phyloP scores from a whole-genome alignment of 371 early-diverging fungal genomes.

The Funneliformis caledonium region DNA sequence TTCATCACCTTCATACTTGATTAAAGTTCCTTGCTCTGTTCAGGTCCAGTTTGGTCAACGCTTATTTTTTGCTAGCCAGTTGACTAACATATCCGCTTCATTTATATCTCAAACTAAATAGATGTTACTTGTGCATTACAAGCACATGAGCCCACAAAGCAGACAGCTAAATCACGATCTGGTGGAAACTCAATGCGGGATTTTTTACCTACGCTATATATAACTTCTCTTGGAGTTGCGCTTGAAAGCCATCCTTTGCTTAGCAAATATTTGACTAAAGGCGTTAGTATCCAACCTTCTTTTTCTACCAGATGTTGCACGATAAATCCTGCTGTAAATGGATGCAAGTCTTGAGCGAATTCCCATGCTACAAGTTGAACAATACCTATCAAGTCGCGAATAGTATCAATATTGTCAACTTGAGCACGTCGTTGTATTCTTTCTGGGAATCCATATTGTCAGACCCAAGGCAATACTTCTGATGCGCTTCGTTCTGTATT shows the following conservation, averaged over 20 bases:
- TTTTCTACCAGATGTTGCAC: background rate
- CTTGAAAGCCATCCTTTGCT: background rate
- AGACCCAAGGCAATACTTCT: background rate
- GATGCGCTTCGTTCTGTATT: background rate
- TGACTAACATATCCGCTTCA: no score
- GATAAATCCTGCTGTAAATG: background rate
- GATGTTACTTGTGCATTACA: background rate
- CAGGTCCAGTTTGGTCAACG: no score
- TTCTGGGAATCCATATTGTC: background rate
- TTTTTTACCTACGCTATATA: constrained; percentile 15
- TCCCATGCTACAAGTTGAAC: background rate
- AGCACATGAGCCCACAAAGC: background rate
- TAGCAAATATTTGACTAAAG: background rate
- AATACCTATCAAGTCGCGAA: background rate
- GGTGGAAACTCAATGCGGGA: background rate
- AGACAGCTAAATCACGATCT: background rate
- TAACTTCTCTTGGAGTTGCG: background rate
- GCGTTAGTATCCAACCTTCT: background rate
- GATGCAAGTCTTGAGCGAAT: background rate
- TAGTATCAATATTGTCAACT: no score
- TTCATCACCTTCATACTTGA: no score
- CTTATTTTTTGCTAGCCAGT: no score
- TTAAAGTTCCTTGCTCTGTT: no score
- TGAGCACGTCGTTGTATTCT: background rate
- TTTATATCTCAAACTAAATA: no score